A percentile compares a stretch with the other conserved stretches of the same genome.
Evolutionary conservation across 306 rosid species (phyloP).

Genomic region (Canavalia ensiformis): DNA sequence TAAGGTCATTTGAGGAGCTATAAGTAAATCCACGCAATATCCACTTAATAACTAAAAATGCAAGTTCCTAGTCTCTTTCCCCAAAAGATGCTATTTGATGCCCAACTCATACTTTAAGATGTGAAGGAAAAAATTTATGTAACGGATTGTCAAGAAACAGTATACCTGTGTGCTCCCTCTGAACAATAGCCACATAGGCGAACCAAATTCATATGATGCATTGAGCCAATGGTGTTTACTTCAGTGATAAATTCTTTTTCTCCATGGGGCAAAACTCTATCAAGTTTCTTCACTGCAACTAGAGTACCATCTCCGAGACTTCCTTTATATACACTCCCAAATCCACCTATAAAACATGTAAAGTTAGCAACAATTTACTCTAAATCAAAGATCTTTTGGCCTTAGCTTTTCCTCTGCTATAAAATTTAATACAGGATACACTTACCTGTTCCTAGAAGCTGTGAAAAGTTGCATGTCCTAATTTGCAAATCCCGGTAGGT

Average conservation of each 20-base stretch:
- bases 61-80: not conserved
- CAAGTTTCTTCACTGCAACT: slow-evolving; percentile 92
- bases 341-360: slow-evolving; percentile 76
- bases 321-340: slow-evolving; percentile 95
- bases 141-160: slow-evolving; percentile 34
- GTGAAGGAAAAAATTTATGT: not conserved
- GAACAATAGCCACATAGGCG: slow-evolving; percentile 90
- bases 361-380: slow-evolving; percentile 37
- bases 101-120: not conserved
- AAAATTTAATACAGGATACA: slow-evolving; percentile 1
- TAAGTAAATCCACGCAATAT: slow-evolving; percentile 1
- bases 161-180: slow-evolving; percentile 80
- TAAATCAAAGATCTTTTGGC: not conserved
- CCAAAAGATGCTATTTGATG: slow-evolving; percentile 9
- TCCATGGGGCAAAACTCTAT: slow-evolving; percentile 92
- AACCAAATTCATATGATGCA: slow-evolving; percentile 99
- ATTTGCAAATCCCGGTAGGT: slow-evolving; percentile 83
- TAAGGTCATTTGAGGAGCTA: slow-evolving; percentile 10
- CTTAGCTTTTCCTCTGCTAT: not conserved
- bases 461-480: slow-evolving; percentile 77
- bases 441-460: slow-evolving; percentile 82
- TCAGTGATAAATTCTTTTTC: slow-evolving; percentile 94
- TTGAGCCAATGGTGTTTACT: slow-evolving; percentile 95
- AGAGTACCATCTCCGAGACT: slow-evolving; percentile 87
- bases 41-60: slow-evolving; percentile 13